A percentile compares a stretch with the other conserved stretches of the same genome.
Conservation (phyloP, 495 filamentous ascomycete genomes). For the Sporormia fimetaria region DNA sequence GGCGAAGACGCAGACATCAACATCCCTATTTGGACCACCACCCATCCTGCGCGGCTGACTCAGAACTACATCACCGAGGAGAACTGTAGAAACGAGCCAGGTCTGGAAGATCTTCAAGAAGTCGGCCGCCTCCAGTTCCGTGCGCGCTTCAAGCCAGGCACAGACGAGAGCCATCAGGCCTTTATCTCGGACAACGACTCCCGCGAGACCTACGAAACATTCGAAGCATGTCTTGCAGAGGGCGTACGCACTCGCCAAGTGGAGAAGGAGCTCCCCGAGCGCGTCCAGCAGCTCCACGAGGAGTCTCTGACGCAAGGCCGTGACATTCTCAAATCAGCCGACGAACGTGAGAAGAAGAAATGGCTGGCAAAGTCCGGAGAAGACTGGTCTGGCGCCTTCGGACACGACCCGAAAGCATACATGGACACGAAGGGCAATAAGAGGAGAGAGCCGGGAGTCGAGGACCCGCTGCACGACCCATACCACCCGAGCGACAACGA, state of each 20-base stretch:
- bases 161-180: conserved; percentile 69
- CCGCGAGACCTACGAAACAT: conserved; percentile 85
- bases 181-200: conserved; percentile 82
- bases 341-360: conserved; percentile 55
- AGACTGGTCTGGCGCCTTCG: conserved; percentile 86
- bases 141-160: conserved; percentile 76
- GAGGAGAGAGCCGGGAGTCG: conserved; percentile 43
- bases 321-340: conserved; percentile 61
- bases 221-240: conserved; percentile 80
- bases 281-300: conserved; percentile 63
- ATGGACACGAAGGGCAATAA: conserved; percentile 42
- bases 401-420: conserved; percentile 48
- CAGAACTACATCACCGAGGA: conserved; percentile 83
- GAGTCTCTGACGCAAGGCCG: conserved; percentile 62
- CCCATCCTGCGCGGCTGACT: conserved; percentile 57
- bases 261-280: conserved; percentile 51
- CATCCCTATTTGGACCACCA: conserved; percentile 77
- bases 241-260: conserved; percentile 64
- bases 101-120: conserved; percentile 59
- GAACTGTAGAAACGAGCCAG: conserved; percentile 51
- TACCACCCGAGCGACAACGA: conserved; percentile 37
- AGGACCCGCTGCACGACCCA: conserved; percentile 50
- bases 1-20: conserved; percentile 63
- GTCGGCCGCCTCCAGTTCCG: conserved; percentile 71
- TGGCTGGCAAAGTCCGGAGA: conserved; percentile 73